These are phyloP conservation scores for Ceratobasidium sp. DNA, from an alignment of 1,284 basidiomycete genomes.

Conservation along the genomic window DNA sequence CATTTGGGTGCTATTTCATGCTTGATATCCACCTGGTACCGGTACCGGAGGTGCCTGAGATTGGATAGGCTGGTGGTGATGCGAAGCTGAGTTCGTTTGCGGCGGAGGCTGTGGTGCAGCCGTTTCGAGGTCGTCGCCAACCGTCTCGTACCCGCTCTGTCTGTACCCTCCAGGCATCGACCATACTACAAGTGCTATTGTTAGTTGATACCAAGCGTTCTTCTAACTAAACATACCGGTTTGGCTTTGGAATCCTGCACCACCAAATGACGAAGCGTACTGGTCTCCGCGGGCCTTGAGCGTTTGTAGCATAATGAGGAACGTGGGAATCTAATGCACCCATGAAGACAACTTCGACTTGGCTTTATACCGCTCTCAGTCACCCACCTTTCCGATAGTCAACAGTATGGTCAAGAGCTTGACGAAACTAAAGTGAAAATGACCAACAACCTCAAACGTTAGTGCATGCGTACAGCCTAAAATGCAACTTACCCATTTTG, in stretches of 20 bases:
- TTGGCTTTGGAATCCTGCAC: constrained; percentile 65
- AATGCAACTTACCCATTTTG: constrained; percentile 55
- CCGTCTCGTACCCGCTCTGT: constrained; percentile 75
- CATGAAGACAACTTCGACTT: neutral
- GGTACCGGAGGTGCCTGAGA: constrained; percentile 35
- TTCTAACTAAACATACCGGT: constrained; percentile 62
- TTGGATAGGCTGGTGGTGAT: constrained; percentile 53
- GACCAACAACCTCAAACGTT: neutral
- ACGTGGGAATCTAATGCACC: constrained; percentile 37
- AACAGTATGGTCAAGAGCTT: constrained; percentile 54
- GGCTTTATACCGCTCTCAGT: neutral
- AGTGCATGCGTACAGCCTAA: constrained; percentile 21
- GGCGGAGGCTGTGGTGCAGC: constrained; percentile 51
- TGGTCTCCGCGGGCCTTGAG: constrained; percentile 67
- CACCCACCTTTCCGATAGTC: constrained; percentile 29
- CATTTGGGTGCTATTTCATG: neutral
- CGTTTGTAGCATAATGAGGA: constrained; percentile 65
- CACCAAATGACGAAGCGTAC: constrained; percentile 64
- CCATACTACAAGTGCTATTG: constrained; percentile 67
- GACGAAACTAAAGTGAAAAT: constrained; percentile 59
- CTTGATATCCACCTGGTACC: constrained; percentile 38
- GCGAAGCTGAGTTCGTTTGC: constrained; percentile 54
- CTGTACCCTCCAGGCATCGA: constrained; percentile 84
- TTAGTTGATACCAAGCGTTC: neutral
- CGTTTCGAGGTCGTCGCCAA: constrained; percentile 68